phyloP scores from a whole-genome alignment of 1,284 basidiomycete genomes.

The Leucoagaricus sp. region DNA sequence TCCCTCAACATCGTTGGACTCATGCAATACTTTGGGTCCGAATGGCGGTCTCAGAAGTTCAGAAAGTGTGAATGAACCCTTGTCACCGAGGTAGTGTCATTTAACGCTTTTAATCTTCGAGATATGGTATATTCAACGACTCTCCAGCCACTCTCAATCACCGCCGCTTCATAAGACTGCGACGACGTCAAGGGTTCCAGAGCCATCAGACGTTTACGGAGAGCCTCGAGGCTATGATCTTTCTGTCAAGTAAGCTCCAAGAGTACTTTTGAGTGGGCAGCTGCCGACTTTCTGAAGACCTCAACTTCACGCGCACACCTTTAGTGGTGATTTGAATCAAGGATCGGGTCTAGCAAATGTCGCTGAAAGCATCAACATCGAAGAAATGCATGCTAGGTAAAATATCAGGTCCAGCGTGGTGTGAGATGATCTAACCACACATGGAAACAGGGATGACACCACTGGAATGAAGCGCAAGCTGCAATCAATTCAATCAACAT shows the following conservation, averaged over 20 bases:
- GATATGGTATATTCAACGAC: not conserved
- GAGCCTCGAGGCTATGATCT: not conserved
- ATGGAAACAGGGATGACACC: constrained; percentile 16
- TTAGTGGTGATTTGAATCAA: not conserved
- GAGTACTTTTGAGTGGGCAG: not conserved
- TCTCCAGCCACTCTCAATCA: not conserved
- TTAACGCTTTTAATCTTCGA: not conserved
- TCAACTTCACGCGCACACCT: not conserved
- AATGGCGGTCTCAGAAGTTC: not conserved
- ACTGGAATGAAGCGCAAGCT: constrained; percentile 20
- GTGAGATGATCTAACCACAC: constrained; percentile 10
- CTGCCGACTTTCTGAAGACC: not conserved
- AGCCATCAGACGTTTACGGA: not conserved
- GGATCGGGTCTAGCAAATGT: not conserved
- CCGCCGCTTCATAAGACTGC: not conserved
- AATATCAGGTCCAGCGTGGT: not conserved
- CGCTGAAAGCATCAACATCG: constrained; percentile 1
- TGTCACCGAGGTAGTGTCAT: constrained; percentile 1
- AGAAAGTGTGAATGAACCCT: not conserved
- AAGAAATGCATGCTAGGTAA: constrained; percentile 4
- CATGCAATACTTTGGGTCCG: not conserved
- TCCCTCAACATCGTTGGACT: not conserved
- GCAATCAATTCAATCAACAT: constrained; percentile 15
- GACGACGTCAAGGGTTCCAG: not conserved
- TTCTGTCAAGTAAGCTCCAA: not conserved